These are phyloP conservation scores for Otatea glauca DNA, from an alignment of 176 grass and related monocot species.

Conservation along the genomic window DNA sequence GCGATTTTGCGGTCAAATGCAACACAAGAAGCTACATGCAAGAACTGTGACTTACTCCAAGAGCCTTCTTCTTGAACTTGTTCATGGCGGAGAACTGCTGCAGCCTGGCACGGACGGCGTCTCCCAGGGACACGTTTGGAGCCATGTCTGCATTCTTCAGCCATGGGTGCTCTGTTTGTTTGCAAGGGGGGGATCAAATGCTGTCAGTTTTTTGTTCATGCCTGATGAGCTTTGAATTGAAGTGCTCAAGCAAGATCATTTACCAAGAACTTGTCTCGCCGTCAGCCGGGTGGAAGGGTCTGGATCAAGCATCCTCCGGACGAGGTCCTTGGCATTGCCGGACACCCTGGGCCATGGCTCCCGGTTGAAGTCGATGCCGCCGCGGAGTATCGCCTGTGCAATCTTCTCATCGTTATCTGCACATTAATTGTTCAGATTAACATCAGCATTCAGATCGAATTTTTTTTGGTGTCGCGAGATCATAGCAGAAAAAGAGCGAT, in stretches of 20 bases:
- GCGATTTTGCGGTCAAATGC: not conserved
- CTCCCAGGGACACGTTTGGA: constrained; percentile 67
- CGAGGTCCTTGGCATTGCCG: constrained; percentile 76
- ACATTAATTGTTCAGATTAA: too few relatives aligned
- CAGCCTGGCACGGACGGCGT: constrained; percentile 64
- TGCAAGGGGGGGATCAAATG: not conserved
- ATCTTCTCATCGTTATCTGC: constrained; percentile 85
- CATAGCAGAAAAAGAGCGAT: too few relatives aligned
- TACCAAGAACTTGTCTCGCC: constrained; percentile 75
- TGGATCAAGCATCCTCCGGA: constrained; percentile 71
- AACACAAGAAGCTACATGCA: not conserved
- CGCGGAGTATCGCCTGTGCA: constrained; percentile 69
- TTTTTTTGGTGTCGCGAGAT: too few relatives aligned
- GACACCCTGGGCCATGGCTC: constrained; percentile 82
- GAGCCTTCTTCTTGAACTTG: constrained; percentile 83
- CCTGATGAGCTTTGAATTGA: not conserved
- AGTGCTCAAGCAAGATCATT: not conserved
- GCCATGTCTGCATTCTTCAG: constrained; percentile 65
- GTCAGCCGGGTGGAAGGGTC: constrained; percentile 57
- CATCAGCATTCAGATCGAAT: too few relatives aligned
- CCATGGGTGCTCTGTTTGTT: constrained; percentile 75
- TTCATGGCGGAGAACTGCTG: constrained; percentile 83
- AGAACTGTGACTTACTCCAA: constrained; percentile 39
- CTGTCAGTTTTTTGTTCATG: not conserved
- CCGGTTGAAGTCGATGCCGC: constrained; percentile 59